Conservation (phyloP, 2,329 filamentous ascomycete genomes). For the Neospermospora avenae region DNA sequence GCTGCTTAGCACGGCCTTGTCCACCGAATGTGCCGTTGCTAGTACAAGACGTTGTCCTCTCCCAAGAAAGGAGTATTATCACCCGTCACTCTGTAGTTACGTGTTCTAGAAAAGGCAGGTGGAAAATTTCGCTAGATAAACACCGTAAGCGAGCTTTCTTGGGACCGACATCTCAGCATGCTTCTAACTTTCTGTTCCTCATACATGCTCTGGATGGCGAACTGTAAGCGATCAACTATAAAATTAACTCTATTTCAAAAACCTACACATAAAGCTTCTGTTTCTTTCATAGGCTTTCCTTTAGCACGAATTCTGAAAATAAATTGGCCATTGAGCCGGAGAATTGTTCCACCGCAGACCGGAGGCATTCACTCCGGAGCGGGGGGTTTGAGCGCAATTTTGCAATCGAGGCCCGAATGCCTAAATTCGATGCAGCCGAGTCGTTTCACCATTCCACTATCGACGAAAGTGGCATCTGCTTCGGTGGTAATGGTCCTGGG, state of each 20-base stretch:
- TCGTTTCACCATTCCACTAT: background rate
- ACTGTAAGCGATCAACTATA: no score
- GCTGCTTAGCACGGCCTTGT: background rate
- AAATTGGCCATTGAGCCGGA: background rate
- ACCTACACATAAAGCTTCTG: no score
- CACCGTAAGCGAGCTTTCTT: background rate
- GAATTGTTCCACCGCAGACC: conserved; percentile 4
- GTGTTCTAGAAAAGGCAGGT: background rate
- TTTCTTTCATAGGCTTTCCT: background rate
- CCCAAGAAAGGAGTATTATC: background rate
- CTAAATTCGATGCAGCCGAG: background rate
- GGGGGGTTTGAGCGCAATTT: background rate
- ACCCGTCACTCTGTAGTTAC: background rate
- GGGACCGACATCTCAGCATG: background rate
- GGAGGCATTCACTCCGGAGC: conserved; percentile 1
- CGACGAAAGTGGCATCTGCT: background rate
- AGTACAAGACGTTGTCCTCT: background rate
- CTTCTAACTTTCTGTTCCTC: background rate
- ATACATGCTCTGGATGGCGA: no score
- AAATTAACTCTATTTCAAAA: no score
- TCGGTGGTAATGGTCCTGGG: background rate
- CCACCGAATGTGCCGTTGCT: background rate
- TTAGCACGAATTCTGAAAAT: background rate
- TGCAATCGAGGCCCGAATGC: conserved; percentile 5
- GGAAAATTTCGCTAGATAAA: background rate